These are phyloP conservation scores for Debaryomycetaceae sp. DNA, from an alignment of 1,139 yeast genomes.

Conservation along the genomic window DNA sequence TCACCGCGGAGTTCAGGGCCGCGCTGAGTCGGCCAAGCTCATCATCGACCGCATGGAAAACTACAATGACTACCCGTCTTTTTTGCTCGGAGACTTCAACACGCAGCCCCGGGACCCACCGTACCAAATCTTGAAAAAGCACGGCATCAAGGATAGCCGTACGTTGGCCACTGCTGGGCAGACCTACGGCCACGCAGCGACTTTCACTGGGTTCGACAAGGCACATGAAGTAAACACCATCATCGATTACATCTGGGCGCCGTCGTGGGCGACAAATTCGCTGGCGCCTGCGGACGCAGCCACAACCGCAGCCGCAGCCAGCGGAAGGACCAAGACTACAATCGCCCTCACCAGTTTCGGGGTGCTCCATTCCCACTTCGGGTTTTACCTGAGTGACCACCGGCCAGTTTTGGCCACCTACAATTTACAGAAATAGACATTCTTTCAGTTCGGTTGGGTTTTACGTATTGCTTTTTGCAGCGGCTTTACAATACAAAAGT, in stretches of 20 bases:
- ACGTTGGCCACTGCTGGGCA: conserved; percentile 15
- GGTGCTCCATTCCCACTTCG: conserved; percentile 38
- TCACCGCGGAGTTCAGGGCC: conserved; percentile 46
- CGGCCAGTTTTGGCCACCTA: conserved; percentile 30
- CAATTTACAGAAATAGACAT: conserved; percentile 1
- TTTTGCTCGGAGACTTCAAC: conserved; percentile 51
- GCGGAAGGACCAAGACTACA: neutral
- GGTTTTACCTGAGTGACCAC: conserved; percentile 42
- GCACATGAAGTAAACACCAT: conserved; percentile 23
- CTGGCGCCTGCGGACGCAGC: conserved; percentile 2
- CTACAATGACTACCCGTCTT: conserved; percentile 37
- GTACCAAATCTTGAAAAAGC: conserved; percentile 32
- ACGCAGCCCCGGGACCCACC: conserved; percentile 51
- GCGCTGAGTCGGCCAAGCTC: conserved; percentile 44
- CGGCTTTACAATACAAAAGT: too few species aligned
- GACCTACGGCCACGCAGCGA: conserved; percentile 37
- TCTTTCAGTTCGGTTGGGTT: neutral
- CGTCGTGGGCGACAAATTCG: conserved; percentile 15
- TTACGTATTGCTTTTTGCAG: neutral
- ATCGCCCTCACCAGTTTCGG: conserved; percentile 28
- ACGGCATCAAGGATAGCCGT: conserved; percentile 33
- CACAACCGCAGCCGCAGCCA: neutral
- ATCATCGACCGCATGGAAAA: conserved; percentile 39
- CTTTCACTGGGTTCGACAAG: conserved; percentile 45
- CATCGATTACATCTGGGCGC: conserved; percentile 49